Evolutionary conservation across 2,329 filamentous ascomycete genomes (phyloP), one percentile per base, ranked within the genome.

Genomic region (Leptodontidium sp.): DNA sequence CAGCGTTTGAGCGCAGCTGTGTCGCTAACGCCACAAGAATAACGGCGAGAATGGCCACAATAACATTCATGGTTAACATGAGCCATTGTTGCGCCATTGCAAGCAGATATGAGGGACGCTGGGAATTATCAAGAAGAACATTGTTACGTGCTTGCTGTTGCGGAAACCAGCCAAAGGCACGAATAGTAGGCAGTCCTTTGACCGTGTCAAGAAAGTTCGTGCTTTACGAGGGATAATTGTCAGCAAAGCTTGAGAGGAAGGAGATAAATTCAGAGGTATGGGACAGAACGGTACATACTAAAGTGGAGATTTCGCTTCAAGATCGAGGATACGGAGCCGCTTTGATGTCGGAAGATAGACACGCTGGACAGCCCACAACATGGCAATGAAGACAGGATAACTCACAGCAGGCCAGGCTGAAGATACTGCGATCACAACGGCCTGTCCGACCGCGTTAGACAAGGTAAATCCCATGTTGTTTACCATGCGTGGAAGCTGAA

Each of bases 61-160:
- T 40, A 1, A 73, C 62, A 24, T 73, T 65, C 11, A 75, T 66
- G 0, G 82, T 81, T 0, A 89, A 79, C 0, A 75, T 80, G 0
- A 89, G 80, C 87, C 87, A 90, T 35, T 85, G 81, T 74, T 90
- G 88, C 2, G 88, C 82, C 52, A 84, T 83, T 66, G 82, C 84
- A 11, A 89, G 80, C 0, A 88, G 80, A 72, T 90, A 90, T 61
- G 85, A 86, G 0, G 87, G 87, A 24, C 81, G 78, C 72, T 90
- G 87, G 0, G 86, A 87, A 8, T 78, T 77, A 69, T 90, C 84
- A 1, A 90, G 78, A 0, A 86, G 79, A 7, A 73, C 69, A 26
- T 82, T 76, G 64, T 86, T 87, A 66, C 64, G 57, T 5, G 62
- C 38, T 17, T 64, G 8, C 11, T 65, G 61, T 3, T 66, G 9